These are phyloP conservation scores for Solanum clarkiae DNA, from an alignment of 257 asterid species.

Conservation along the genomic window DNA sequence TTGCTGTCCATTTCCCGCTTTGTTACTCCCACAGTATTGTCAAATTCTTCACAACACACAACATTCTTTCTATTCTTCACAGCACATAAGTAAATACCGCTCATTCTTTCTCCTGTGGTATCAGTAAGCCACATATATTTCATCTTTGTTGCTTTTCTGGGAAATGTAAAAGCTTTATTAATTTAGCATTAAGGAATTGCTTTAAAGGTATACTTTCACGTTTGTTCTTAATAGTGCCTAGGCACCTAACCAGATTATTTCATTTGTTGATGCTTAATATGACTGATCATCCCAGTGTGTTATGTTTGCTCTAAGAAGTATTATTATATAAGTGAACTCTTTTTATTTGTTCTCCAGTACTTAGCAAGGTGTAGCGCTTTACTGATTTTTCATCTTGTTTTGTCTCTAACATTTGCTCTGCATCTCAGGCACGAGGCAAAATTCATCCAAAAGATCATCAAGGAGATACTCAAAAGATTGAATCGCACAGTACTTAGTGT, in stretches of 20 bases:
- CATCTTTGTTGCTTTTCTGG: neutral
- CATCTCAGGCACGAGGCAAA: conserved; percentile 1
- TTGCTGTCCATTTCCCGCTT: neutral
- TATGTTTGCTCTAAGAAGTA: neutral
- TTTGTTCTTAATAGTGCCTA: neutral
- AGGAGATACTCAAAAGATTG: neutral
- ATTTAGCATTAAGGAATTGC: neutral
- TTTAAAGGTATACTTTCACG: neutral
- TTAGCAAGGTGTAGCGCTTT: neutral
- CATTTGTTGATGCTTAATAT: neutral
- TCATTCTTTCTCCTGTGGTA: neutral
- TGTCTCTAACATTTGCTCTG: neutral
- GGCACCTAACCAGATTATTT: neutral
- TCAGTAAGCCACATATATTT: neutral
- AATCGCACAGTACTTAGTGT: neutral
- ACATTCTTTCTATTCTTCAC: neutral
- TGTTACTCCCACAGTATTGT: neutral
- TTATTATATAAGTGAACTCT: neutral
- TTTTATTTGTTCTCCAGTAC: neutral
- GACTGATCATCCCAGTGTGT: neutral
- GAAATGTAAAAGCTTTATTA: neutral
- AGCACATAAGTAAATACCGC: neutral
- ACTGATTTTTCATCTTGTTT: neutral
- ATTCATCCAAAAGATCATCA: conserved; percentile 6
- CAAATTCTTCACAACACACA: neutral